Evolutionary conservation across 352 stramenopile species (phyloP).

Genomic region (Globisporangium acanthophoron): DNA sequence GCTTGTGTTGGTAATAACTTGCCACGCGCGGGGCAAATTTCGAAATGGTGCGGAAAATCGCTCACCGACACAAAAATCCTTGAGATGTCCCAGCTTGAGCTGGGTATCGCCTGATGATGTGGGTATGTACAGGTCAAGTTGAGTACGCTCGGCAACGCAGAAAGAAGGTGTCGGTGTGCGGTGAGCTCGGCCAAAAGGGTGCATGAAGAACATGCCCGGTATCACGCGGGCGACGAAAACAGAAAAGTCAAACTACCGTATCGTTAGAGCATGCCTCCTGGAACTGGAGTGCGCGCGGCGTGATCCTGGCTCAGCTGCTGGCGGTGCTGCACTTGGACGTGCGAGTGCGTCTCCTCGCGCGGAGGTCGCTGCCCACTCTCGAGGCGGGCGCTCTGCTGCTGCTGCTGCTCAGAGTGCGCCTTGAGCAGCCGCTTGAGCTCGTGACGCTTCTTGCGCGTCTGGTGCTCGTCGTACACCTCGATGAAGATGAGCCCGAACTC

Average conservation of each 20-base stretch:
- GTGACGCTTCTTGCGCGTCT: constrained; percentile 52
- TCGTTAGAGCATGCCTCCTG: constrained; percentile 29
- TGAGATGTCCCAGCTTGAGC: too few relatives aligned
- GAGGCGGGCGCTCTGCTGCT: neutral
- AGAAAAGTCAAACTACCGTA: too few relatives aligned
- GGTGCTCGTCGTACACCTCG: constrained; percentile 66
- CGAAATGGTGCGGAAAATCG: too few relatives aligned
- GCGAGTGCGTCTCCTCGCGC: neutral
- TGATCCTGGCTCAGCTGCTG: constrained; percentile 14
- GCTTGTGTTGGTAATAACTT: neutral
- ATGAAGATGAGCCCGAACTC: constrained; percentile 66
- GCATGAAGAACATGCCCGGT: too few relatives aligned
- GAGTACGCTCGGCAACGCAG: too few relatives aligned
- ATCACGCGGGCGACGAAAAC: too few relatives aligned
- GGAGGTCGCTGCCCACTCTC: neutral
- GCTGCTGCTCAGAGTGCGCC: constrained; percentile 7
- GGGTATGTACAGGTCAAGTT: too few relatives aligned
- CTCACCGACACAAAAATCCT: too few relatives aligned
- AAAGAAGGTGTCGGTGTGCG: too few relatives aligned
- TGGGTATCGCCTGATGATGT: too few relatives aligned
- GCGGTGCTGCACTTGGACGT: constrained; percentile 11
- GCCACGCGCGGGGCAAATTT: neutral
- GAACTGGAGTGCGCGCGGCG: constrained; percentile 9
- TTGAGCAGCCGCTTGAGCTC: constrained; percentile 44
- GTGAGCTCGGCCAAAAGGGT: neutral